Percentiles rank a stretch among this genome's conserved stretches.
Conservation (phyloP, 129 eudicot genomes). For the Tanacetum coccineum region DNA sequence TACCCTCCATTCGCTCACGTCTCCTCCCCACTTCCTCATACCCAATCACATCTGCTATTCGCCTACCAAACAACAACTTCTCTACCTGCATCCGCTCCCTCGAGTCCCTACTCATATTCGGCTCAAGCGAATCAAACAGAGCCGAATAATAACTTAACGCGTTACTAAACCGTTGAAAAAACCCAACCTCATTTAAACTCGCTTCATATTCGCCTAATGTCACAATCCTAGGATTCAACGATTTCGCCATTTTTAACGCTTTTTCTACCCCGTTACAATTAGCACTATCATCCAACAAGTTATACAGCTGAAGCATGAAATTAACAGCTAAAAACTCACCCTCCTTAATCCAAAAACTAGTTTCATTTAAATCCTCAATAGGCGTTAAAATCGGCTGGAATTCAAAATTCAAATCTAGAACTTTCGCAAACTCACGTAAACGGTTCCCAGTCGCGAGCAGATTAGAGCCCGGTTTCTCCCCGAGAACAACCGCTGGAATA, state of each 20-base stretch:
- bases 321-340: slow-evolving; percentile 81
- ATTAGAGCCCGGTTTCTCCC: slow-evolving; percentile 52
- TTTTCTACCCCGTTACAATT: slow-evolving; percentile 32
- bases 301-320: slow-evolving; percentile 88
- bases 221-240: slow-evolving; percentile 68
- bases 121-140: slow-evolving; percentile 72
- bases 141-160: slow-evolving; percentile 63
- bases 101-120: slow-evolving; percentile 60
- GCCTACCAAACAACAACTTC: slow-evolving; percentile 56
- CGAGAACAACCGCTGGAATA: slow-evolving; percentile 69
- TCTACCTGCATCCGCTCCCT: slow-evolving; percentile 70
- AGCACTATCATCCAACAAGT: slow-evolving; percentile 47
- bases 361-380: slow-evolving; percentile 37
- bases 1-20: slow-evolving; percentile 76
- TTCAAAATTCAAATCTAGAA: slow-evolving; percentile 74
- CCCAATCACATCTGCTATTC: slow-evolving; percentile 64
- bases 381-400: slow-evolving; percentile 66
- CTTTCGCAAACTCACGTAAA: slow-evolving; percentile 72
- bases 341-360: slow-evolving; percentile 63
- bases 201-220: slow-evolving; percentile 90
- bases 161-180: slow-evolving; percentile 52
- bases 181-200: slow-evolving; percentile 62
- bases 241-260: slow-evolving; percentile 62
- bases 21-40: slow-evolving; percentile 45
- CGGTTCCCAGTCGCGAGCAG: slow-evolving; percentile 90